These are phyloP conservation scores for Suillus alpinus DNA, from an alignment of 768 basidiomycete genomes.

Conservation along the genomic window DNA sequence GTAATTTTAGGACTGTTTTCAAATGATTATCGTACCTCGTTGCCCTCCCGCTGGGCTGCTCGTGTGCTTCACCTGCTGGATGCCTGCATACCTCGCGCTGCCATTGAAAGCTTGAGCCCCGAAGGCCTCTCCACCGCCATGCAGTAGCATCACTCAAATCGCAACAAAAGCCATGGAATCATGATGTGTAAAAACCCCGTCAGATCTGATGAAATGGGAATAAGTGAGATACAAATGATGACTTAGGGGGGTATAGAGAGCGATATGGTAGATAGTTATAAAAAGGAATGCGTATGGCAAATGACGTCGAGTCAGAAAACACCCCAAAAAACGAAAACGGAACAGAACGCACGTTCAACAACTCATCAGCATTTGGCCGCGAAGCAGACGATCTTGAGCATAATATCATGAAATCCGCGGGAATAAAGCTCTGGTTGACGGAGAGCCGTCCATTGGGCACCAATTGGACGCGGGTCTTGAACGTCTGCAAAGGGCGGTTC, in stretches of 20 bases:
- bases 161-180: neutral
- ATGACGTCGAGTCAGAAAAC: slow-evolving; percentile 6
- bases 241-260: neutral
- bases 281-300: neutral
- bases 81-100: too few species aligned
- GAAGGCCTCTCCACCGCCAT: neutral
- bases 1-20: too few species aligned
- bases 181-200: neutral
- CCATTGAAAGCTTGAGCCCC: too few species aligned
- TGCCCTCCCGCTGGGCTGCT: too few species aligned
- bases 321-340: neutral
- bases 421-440: slow-evolving; percentile 59
- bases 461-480: slow-evolving; percentile 42
- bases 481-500: slow-evolving; percentile 69
- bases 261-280: neutral
- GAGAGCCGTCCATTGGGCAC: slow-evolving; percentile 64
- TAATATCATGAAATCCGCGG: slow-evolving; percentile 61
- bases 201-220: neutral
- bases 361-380: slow-evolving; percentile 53
- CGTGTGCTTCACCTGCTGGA: too few species aligned
- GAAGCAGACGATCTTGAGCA: slow-evolving; percentile 60
- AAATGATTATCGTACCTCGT: too few species aligned
- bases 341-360: slow-evolving; percentile 52
- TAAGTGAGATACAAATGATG: neutral
- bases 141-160: neutral